Conservation (phyloP, 139 green algal species). For the Chlorella sp. region DNA sequence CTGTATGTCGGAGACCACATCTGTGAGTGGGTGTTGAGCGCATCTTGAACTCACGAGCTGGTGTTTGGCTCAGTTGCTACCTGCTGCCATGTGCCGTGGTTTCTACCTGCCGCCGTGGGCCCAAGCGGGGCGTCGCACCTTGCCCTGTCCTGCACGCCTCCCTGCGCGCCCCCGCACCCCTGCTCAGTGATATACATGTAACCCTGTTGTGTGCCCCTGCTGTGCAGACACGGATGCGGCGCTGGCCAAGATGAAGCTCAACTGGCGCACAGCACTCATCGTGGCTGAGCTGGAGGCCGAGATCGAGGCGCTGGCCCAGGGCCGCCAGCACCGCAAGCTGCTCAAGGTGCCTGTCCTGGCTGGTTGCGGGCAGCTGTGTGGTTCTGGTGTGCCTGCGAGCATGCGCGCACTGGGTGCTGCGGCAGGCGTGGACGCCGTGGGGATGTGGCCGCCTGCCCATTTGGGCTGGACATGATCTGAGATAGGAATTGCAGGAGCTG, state of each 20-base stretch:
- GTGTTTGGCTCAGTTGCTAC: too few species aligned
- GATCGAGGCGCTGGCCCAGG: conserved; percentile 79
- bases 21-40: conserved; percentile 41
- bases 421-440: too few species aligned
- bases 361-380: not conserved
- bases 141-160: too few species aligned
- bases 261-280: conserved; percentile 86
- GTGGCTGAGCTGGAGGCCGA: conserved; percentile 95
- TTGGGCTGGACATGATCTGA: too few species aligned
- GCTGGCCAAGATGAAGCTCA: conserved; percentile 28
- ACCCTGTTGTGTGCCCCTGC: not conserved
- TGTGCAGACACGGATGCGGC: conserved; percentile 26
- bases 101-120: conserved; percentile 50
- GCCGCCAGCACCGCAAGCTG: conserved; percentile 67
- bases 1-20: conserved; percentile 97
- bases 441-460: too few species aligned
- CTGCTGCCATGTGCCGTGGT: too few species aligned
- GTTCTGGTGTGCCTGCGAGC: too few species aligned
- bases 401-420: too few species aligned
- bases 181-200: not conserved
- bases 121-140: too few species aligned
- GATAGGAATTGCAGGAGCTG: too few species aligned
- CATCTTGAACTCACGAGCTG: too few species aligned
- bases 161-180: not conserved
- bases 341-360: conserved; percentile 61